Conservation (phyloP, 1,284 basidiomycete genomes). For the Porogramme epimiltina region DNA sequence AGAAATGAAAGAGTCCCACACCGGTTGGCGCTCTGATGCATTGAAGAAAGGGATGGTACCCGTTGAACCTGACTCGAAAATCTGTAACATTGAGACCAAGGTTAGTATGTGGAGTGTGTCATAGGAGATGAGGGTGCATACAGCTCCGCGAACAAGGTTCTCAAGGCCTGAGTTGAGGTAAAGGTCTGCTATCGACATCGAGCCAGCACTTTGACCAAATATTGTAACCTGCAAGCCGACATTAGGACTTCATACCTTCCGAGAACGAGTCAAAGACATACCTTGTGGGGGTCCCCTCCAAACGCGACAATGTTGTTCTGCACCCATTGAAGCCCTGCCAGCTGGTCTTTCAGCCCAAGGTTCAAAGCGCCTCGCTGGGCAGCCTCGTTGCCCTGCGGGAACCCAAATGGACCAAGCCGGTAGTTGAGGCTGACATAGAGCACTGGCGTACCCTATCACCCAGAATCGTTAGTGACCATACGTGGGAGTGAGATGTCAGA, state of each 20-base stretch:
- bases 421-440: slow-evolving; percentile 61
- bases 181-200: slow-evolving; percentile 44
- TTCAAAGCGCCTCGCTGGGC: slow-evolving; percentile 39
- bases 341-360: slow-evolving; percentile 45
- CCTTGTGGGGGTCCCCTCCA: slow-evolving; percentile 50
- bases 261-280: no score
- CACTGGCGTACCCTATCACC: slow-evolving; percentile 52
- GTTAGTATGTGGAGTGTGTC: background rate
- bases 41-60: slow-evolving; percentile 10
- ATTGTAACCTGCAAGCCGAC: slow-evolving; percentile 52
- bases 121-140: slow-evolving; percentile 24
- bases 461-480: no score
- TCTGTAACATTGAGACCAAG: background rate
- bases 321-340: slow-evolving; percentile 49
- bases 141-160: slow-evolving; percentile 39
- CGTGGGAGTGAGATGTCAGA: no score
- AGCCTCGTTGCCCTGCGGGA: slow-evolving; percentile 50
- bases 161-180: slow-evolving; percentile 44
- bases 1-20: slow-evolving; percentile 12
- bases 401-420: slow-evolving; percentile 50
- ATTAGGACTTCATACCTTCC: no score
- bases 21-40: slow-evolving; percentile 5
- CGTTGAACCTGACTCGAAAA: slow-evolving; percentile 17
- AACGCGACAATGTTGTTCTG: slow-evolving; percentile 47
- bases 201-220: slow-evolving; percentile 57